A percentile compares a stretch with the other conserved stretches of the same genome.
phyloP scores from a whole-genome alignment of 768 basidiomycete genomes.

The Mycena maculata region DNA sequence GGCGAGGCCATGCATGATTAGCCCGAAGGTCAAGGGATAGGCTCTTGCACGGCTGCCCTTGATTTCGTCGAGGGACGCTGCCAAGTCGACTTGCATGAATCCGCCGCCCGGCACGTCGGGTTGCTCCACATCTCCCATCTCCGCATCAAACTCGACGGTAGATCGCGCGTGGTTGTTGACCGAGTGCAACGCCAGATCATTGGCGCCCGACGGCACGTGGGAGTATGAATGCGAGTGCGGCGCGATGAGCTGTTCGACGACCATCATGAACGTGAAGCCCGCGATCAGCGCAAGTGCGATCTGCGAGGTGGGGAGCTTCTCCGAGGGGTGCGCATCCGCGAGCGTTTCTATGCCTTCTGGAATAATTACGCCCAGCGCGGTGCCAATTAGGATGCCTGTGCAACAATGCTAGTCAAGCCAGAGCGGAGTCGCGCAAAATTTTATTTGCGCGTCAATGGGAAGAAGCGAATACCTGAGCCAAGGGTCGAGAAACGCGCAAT shows the following conservation, averaged over 20 bases:
- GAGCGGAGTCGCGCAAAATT: constrained; percentile 3
- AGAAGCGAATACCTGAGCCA: constrained; percentile 21
- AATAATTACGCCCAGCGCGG: constrained; percentile 91
- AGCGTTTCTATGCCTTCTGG: constrained; percentile 90
- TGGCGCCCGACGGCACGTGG: constrained; percentile 37
- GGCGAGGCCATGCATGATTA: constrained; percentile 88
- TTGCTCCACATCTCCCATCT: constrained; percentile 67
- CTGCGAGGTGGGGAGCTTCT: constrained; percentile 58
- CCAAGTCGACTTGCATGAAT: constrained; percentile 38
- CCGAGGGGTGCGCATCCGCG: constrained; percentile 48
- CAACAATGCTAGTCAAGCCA: constrained; percentile 62
- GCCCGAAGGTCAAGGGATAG: constrained; percentile 83
- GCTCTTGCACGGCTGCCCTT: constrained; percentile 53
- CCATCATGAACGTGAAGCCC: constrained; percentile 74
- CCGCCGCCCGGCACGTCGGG: constrained; percentile 36
- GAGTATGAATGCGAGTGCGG: constrained; percentile 58
- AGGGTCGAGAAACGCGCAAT: constrained; percentile 25
- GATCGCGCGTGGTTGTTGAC: constrained; percentile 35
- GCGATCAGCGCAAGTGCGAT: constrained; percentile 73
- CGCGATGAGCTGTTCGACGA: constrained; percentile 72
- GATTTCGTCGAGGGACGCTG: no score
- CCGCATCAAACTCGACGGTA: constrained; percentile 69
- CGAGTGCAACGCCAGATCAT: constrained; percentile 45
- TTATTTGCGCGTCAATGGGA: neutral
- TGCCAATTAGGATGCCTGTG: constrained; percentile 88